Evolutionary conservation across 108 stramenopile genomes (phyloP).

Genomic region (Pseudonitzschia pungens): DNA sequence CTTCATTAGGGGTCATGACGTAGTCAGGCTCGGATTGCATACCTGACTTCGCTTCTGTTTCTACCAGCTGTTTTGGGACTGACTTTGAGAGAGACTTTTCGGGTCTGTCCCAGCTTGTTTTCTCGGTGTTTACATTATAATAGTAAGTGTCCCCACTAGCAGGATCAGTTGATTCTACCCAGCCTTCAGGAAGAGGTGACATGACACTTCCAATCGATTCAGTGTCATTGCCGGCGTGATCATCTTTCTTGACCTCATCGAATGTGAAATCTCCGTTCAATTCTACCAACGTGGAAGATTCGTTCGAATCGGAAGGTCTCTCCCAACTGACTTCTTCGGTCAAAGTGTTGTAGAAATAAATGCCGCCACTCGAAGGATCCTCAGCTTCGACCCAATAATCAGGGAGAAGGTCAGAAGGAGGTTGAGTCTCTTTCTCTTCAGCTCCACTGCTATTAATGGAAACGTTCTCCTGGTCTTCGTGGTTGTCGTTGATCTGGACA

Average conservation of each 20-base stretch:
- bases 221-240: not conserved
- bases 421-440: not conserved
- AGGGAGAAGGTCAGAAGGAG: slow-evolving; percentile 29
- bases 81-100: not conserved
- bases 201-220: not conserved
- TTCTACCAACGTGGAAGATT: slow-evolving; percentile 23
- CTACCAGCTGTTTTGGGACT: not conserved
- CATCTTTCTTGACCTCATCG: not conserved
- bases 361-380: slow-evolving; percentile 48
- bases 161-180: slow-evolving; percentile 53
- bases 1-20: not conserved
- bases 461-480: not conserved
- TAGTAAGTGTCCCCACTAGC: slow-evolving; percentile 50
- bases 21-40: not conserved
- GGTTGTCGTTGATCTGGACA: not conserved
- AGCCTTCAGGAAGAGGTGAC: slow-evolving; percentile 42
- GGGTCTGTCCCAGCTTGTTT: slow-evolving; percentile 65
- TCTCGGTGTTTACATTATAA: slow-evolving; percentile 42
- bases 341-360: slow-evolving; percentile 56
- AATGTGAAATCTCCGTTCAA: slow-evolving; percentile 30
- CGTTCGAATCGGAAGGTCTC: slow-evolving; percentile 25
- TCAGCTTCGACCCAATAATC: slow-evolving; percentile 59
- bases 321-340: slow-evolving; percentile 53
- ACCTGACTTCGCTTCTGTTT: not conserved
- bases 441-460: not conserved